A percentile compares a stretch with the other conserved stretches of the same genome.
Conservation (phyloP, 495 filamentous ascomycete species). For the Parathielavia hyrcaniae region DNA sequence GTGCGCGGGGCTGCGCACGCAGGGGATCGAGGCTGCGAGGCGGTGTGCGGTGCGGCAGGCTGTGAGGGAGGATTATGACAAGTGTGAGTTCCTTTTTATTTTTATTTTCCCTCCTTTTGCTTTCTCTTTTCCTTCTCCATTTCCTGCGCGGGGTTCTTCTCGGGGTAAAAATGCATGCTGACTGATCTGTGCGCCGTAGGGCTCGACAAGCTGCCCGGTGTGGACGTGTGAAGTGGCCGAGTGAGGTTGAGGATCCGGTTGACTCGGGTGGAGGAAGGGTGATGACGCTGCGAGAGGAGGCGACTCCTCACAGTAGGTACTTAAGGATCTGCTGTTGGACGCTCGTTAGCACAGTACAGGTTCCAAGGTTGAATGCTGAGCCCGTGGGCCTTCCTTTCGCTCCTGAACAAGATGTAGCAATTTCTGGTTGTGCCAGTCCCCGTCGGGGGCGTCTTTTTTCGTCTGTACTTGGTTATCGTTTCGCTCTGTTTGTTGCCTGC, state of each 20-base stretch:
- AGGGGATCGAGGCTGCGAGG: constrained; percentile 31
- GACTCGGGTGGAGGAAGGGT: too few relatives aligned
- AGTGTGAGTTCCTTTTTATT: constrained; percentile 35
- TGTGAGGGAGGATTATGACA: constrained; percentile 40
- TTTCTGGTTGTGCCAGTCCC: background rate
- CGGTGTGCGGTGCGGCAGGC: constrained; percentile 36
- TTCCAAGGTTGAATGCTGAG: background rate
- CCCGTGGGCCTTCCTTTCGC: background rate
- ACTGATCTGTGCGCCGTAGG: background rate
- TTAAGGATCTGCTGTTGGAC: too few relatives aligned
- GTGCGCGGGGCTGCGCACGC: constrained; percentile 36
- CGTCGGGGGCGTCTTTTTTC: background rate
- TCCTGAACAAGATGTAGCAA: background rate
- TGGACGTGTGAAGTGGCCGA: constrained; percentile 3
- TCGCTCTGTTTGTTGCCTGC: background rate
- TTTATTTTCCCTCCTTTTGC: background rate
- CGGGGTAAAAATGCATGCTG: too few relatives aligned
- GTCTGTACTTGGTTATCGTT: background rate
- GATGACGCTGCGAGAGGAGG: background rate
- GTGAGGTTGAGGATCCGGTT: background rate
- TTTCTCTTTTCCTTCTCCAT: background rate
- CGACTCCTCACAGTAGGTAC: background rate
- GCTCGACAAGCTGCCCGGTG: constrained; percentile 11
- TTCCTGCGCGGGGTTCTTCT: background rate
- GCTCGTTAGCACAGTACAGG: background rate